These are phyloP conservation scores for Stereocaulon alpinum DNA, from an alignment of 495 filamentous ascomycete species.

Conservation along the genomic window DNA sequence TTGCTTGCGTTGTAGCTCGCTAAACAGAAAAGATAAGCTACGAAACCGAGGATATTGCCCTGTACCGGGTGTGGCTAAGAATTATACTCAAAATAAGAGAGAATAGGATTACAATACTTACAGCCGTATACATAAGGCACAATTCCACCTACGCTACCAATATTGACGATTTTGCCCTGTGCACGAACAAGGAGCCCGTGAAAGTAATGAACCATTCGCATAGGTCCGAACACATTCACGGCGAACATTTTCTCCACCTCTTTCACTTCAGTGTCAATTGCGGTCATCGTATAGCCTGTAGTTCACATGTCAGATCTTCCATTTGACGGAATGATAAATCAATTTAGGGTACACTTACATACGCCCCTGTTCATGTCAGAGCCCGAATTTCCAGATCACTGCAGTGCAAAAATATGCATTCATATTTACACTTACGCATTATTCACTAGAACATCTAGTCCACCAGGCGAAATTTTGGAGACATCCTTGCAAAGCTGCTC, in stretches of 20 bases:
- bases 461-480: slow-evolving; percentile 20
- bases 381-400: no score
- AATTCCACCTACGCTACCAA: slow-evolving; percentile 28
- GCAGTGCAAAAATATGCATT: no score
- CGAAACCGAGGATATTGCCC: no score
- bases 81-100: no score
- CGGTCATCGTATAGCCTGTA: slow-evolving; percentile 26
- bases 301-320: no score
- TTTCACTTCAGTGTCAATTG: slow-evolving; percentile 24
- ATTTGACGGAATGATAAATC: no score
- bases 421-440: slow-evolving; percentile 22
- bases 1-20: slow-evolving; percentile 30
- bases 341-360: no score
- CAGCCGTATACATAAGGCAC: slow-evolving; percentile 29
- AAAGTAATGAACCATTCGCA: slow-evolving; percentile 29
- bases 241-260: slow-evolving; percentile 25
- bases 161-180: slow-evolving; percentile 26
- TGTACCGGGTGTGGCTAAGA: no score
- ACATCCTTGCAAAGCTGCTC: slow-evolving; percentile 7
- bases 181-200: slow-evolving; percentile 22
- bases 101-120: no score
- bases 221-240: slow-evolving; percentile 31
- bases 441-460: slow-evolving; percentile 24
- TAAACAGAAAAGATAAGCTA: no score
- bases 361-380: no score